phyloP scores from a whole-genome alignment of 2,329 filamentous ascomycete species.

The Aphanocladium album region DNA sequence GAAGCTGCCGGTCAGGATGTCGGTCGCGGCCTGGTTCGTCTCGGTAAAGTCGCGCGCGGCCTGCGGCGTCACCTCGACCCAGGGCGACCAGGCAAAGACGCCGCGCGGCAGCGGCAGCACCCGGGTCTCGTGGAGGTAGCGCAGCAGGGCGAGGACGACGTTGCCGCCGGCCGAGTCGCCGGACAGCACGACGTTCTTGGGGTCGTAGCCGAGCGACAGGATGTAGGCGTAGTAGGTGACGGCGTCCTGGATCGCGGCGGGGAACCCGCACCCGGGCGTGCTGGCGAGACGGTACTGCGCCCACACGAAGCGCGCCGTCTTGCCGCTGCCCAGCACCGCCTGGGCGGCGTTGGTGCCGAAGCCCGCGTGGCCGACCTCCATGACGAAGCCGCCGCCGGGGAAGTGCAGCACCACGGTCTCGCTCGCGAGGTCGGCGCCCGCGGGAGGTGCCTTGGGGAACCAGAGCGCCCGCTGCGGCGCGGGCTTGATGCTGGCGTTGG shows the following conservation, averaged over 20 bases:
- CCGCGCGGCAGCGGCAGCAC: conserved; percentile 6
- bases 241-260: conserved; percentile 26
- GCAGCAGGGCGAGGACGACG: conserved; percentile 24
- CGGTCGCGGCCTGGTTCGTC: not conserved
- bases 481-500: not conserved
- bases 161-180: conserved; percentile 29
- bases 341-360: conserved; percentile 21
- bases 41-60: conserved; percentile 1
- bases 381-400: conserved; percentile 26
- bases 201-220: conserved; percentile 18
- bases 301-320: conserved; percentile 19
- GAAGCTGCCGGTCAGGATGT: not conserved
- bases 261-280: conserved; percentile 20
- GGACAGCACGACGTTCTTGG: conserved; percentile 23
- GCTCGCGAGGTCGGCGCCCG: not conserved
- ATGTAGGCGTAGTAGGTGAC: conserved; percentile 25
- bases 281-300: conserved; percentile 26
- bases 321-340: conserved; percentile 18
- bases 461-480: conserved; percentile 1
- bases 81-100: conserved; percentile 10
- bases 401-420: conserved; percentile 22
- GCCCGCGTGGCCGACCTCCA: conserved; percentile 23
- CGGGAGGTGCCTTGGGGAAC: conserved; percentile 1
- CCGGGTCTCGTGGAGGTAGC: conserved; percentile 19
- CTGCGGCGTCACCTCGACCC: conserved; percentile 6